phyloP scores from a whole-genome alignment of 192 early-diverging fungal species.

The Diversispora eburnea region DNA sequence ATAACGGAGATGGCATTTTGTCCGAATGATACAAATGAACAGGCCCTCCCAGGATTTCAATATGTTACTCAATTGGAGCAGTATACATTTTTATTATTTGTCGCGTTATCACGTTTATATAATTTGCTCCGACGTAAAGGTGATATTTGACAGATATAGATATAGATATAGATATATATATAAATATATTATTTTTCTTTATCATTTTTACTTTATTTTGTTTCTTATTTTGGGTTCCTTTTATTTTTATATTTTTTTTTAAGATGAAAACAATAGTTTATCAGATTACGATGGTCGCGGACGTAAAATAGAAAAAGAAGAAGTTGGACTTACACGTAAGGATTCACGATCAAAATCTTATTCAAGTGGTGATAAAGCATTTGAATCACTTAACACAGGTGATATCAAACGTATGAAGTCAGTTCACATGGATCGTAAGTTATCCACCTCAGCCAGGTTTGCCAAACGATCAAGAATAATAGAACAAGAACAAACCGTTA shows the following conservation, averaged over 20 bases:
- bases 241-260: neutral
- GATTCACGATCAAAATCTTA: constrained; percentile 49
- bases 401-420: constrained; percentile 61
- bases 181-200: neutral
- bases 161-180: neutral
- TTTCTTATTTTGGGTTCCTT: neutral
- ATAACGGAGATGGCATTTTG: constrained; percentile 45
- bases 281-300: constrained; percentile 20
- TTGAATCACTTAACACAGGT: constrained; percentile 44
- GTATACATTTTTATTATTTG: constrained; percentile 83
- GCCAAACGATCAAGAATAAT: constrained; percentile 53
- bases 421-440: constrained; percentile 48
- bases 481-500: constrained; percentile 38
- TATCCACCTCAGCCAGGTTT: constrained; percentile 47
- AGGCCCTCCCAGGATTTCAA: constrained; percentile 51
- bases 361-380: constrained; percentile 41
- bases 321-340: constrained; percentile 35
- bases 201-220: neutral
- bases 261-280: neutral
- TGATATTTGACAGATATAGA: constrained; percentile 24
- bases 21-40: constrained; percentile 48
- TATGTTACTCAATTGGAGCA: constrained; percentile 85
- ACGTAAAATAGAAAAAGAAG: neutral
- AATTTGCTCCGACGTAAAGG: constrained; percentile 61
- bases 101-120: constrained; percentile 78